Evolutionary conservation across 106 monocot genomes (phyloP).

Genomic region (Dactylorhiza incarnata): DNA sequence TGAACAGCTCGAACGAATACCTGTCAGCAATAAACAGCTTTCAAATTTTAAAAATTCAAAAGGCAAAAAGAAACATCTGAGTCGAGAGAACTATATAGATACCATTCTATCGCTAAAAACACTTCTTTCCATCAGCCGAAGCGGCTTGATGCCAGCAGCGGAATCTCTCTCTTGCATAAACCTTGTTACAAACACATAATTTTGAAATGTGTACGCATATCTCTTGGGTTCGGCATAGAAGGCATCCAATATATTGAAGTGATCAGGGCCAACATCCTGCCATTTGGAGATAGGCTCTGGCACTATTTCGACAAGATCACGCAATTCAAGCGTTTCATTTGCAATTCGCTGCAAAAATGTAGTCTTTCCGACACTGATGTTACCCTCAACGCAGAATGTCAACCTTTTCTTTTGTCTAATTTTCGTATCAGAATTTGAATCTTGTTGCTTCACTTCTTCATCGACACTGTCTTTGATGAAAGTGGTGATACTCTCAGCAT

Average conservation of each 20-base stretch:
- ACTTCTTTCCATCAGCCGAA: conserved; percentile 90
- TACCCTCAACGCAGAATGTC: conserved; percentile 95
- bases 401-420: conserved; percentile 65
- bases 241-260: conserved; percentile 89
- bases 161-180: conserved; percentile 96
- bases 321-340: conserved; percentile 84
- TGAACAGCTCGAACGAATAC: conserved; percentile 94
- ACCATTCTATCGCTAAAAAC: conserved; percentile 97
- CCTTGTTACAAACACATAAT: conserved; percentile 94
- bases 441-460: conserved; percentile 59
- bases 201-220: conserved; percentile 96
- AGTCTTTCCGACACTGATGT: conserved; percentile 95
- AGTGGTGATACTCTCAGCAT: conserved; percentile 89
- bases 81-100: not conserved
- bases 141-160: conserved; percentile 69
- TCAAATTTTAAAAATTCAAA: not conserved
- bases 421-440: conserved; percentile 18
- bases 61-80: not conserved
- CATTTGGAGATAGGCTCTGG: conserved; percentile 87
- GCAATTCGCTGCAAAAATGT: conserved; percentile 93
- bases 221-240: conserved; percentile 91
- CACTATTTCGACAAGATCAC: conserved; percentile 92
- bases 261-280: conserved; percentile 91
- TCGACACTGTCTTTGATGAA: conserved; percentile 92
- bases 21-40: conserved; percentile 10